Conservation (phyloP, 805 yeast species). For the Cyberlindnera euphorbiiphila region DNA sequence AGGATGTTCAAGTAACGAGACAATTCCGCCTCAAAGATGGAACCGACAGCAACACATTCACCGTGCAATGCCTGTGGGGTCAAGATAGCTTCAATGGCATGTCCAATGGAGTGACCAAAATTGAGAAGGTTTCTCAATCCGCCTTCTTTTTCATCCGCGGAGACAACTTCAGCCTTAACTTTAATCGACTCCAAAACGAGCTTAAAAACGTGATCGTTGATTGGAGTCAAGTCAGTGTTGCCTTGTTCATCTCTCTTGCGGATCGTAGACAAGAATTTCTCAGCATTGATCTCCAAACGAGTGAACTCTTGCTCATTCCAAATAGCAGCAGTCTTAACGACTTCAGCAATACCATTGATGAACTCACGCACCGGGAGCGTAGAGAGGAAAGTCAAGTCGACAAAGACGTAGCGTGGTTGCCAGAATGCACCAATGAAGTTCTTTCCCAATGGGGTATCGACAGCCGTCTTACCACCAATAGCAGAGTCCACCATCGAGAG, state of each 20-base stretch:
- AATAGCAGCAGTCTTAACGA: slow-evolving; percentile 95
- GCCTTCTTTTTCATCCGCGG: slow-evolving; percentile 92
- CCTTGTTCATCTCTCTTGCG: slow-evolving; percentile 43
- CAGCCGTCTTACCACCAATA: slow-evolving; percentile 97
- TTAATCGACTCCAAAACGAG: slow-evolving; percentile 81
- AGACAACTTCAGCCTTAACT: slow-evolving; percentile 92
- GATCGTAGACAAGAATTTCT: slow-evolving; percentile 64
- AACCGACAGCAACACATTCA: slow-evolving; percentile 98
- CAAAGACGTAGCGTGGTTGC: slow-evolving; percentile 89
- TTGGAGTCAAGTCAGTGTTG: slow-evolving; percentile 59
- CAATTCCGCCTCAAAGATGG: slow-evolving; percentile 91
- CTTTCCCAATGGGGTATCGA: slow-evolving; percentile 94
- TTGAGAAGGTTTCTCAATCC: slow-evolving; percentile 88
- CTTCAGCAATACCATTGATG: slow-evolving; percentile 98
- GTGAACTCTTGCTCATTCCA: slow-evolving; percentile 91
- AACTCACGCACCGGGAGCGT: slow-evolving; percentile 92
- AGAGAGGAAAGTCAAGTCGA: slow-evolving; percentile 80
- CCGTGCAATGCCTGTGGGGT: slow-evolving; percentile 97
- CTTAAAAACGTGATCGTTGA: slow-evolving; percentile 69
- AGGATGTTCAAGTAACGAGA: slow-evolving; percentile 87
- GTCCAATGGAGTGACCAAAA: slow-evolving; percentile 97
- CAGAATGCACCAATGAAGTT: slow-evolving; percentile 96
- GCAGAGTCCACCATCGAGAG: slow-evolving; percentile 98
- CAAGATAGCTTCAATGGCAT: slow-evolving; percentile 95
- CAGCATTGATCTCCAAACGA: slow-evolving; percentile 75